phyloP scores from a whole-genome alignment of 768 basidiomycete genomes.

The Lentinula lateritia region DNA sequence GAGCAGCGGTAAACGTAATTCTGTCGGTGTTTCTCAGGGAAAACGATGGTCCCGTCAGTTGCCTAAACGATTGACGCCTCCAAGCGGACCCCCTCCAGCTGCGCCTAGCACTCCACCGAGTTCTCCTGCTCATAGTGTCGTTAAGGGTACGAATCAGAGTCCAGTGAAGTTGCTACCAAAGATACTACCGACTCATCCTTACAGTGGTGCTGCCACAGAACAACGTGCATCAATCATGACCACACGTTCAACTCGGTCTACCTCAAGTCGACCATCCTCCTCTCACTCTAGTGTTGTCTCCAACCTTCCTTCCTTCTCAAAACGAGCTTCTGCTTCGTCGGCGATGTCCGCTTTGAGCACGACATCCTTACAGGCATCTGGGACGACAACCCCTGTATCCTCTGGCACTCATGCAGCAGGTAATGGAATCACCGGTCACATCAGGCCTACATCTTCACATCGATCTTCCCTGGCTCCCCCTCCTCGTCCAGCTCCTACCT shows the following conservation, averaged over 20 bases:
- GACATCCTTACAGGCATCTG: slow-evolving; percentile 33
- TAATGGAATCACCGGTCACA: neutral
- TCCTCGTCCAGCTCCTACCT: slow-evolving; percentile 66
- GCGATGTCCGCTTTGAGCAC: slow-evolving; percentile 36
- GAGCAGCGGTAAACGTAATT: slow-evolving; percentile 1
- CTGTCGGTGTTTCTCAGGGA: slow-evolving; percentile 11
- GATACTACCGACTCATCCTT: slow-evolving; percentile 22
- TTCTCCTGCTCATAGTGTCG: neutral
- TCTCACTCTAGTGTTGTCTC: slow-evolving; percentile 32
- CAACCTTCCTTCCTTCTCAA: slow-evolving; percentile 45
- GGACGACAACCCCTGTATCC: neutral
- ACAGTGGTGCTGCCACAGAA: slow-evolving; percentile 14
- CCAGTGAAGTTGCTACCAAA: neutral
- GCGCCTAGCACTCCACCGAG: slow-evolving; percentile 26
- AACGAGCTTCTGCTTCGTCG: slow-evolving; percentile 48
- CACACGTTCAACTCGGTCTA: slow-evolving; percentile 23
- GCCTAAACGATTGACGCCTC: slow-evolving; percentile 52
- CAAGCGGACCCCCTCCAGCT: slow-evolving; percentile 54
- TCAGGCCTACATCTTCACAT: slow-evolving; percentile 26
- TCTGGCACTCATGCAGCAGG: neutral
- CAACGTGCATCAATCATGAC: slow-evolving; percentile 16
- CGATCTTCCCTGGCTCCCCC: slow-evolving; percentile 66
- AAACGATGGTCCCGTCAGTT: slow-evolving; percentile 54
- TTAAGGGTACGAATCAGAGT: neutral
- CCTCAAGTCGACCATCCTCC: neutral